These are phyloP conservation scores for Picochlorum sp. DNA, from an alignment of 139 green algal genomes.

Conservation along the genomic window DNA sequence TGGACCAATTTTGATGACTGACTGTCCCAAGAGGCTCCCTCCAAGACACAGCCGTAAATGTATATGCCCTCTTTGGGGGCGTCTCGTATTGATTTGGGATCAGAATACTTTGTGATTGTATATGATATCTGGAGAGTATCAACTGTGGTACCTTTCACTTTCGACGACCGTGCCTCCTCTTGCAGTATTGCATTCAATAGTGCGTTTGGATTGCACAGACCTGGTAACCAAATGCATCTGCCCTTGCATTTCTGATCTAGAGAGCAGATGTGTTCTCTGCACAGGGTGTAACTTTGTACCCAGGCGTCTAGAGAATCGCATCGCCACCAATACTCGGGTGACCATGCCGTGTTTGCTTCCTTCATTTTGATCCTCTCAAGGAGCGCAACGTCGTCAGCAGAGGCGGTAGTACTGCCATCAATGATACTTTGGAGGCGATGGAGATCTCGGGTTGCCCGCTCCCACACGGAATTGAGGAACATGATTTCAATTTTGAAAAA, in stretches of 20 bases:
- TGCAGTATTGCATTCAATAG: conserved; percentile 92
- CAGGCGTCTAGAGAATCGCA: no score
- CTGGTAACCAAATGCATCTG: conserved; percentile 87
- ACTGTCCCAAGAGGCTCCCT: conserved; percentile 78
- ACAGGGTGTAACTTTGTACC: no score
- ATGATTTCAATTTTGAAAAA: not conserved
- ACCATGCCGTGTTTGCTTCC: no score
- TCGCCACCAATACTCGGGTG: no score
- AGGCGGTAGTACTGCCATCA: no score
- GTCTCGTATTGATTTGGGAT: conserved; percentile 58
- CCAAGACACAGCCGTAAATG: conserved; percentile 86
- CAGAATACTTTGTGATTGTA: conserved; percentile 81
- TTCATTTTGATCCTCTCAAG: no score
- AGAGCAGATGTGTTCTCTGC: no score
- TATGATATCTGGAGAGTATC: conserved; percentile 88
- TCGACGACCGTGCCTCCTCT: conserved; percentile 78
- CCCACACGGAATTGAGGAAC: not conserved
- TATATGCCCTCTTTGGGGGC: conserved; percentile 80
- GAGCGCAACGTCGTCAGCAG: no score
- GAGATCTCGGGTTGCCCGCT: no score
- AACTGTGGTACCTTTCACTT: conserved; percentile 83
- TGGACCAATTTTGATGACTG: not conserved
- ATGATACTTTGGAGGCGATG: no score
- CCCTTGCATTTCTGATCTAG: conserved; percentile 48
- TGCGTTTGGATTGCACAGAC: conserved; percentile 92